Percentiles rank a stretch among this genome's conserved stretches.
These are phyloP conservation scores for Fusarium brevicatenulatum DNA, from an alignment of 2,329 filamentous ascomycete genomes.

Conservation along the genomic window DNA sequence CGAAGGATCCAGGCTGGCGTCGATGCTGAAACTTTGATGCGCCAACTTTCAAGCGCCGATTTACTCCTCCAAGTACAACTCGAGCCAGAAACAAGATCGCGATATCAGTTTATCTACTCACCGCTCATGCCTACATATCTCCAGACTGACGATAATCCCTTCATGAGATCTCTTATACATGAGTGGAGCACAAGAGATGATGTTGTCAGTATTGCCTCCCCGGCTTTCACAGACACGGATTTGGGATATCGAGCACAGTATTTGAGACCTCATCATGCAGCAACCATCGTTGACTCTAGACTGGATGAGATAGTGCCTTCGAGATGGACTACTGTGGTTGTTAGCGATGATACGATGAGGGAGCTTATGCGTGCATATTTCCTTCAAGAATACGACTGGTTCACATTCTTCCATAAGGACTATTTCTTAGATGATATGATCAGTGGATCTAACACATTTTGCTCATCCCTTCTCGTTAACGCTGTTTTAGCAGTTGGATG, in stretches of 20 bases:
- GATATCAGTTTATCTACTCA: conserved; percentile 3
- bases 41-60: neutral
- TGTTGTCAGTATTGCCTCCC: neutral
- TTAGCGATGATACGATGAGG: neutral
- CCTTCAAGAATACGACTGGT: conserved; percentile 14
- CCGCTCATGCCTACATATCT: conserved; percentile 2
- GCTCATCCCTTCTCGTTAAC: conserved; percentile 8
- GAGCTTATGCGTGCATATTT: neutral
- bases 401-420: conserved; percentile 16
- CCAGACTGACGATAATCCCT: neutral
- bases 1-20: neutral
- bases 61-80: conserved; percentile 14
- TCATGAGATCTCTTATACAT: conserved; percentile 8
- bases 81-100: neutral
- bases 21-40: neutral
- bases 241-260: neutral
- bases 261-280: conserved; percentile 17
- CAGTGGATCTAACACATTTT: neutral
- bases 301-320: neutral
- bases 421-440: conserved; percentile 20
- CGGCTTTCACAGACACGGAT: neutral
- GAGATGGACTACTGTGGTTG: neutral
- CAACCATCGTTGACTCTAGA: neutral
- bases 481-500: conserved; percentile 14
- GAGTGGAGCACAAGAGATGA: conserved; percentile 7